Evolutionary conservation across 1,284 basidiomycete genomes (phyloP), one percentile per base, ranked within the genome.

Genomic region (Heliocybe sulcata): DNA sequence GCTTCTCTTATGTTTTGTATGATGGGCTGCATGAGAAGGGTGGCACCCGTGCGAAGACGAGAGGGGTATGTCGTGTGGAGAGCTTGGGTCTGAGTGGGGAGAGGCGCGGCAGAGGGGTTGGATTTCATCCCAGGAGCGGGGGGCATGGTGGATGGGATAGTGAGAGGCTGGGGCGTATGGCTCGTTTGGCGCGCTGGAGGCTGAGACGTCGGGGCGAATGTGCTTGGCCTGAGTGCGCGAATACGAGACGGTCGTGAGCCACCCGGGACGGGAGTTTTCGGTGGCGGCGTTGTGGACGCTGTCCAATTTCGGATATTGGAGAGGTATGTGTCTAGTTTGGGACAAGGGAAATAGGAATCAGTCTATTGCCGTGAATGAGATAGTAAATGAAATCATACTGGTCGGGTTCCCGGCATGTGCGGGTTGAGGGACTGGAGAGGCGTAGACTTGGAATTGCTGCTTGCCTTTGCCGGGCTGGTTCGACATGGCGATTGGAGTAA

Each of bases 1-100:
- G 67, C 57, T 16, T 61, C 63, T 12, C 76, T 69, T 1, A 76
- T 66, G 16, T 57, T 60, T 65, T 73, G 56, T 59, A 87, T 59
- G 60, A 94, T 83, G n/a, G 95, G 94, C 66, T 99, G 96, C 70
- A 98, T 81, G 58, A 99, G 81, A 2, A 92, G 83, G 1, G 92
- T 91, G 4, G 89, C 82, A 25, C 96, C 96, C 0, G 94, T 95
- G n/a, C 91, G 85, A 55, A 98, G 75, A n/a, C 95, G 83, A 3
- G 94, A 91, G 0, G 94, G 77, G 69, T 97, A 98, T 1, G 92
- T 91, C 1, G 92, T 89, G 59, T 85, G 81, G 20, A 85, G 70
- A 0, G 90, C 94, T 68, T 98, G 96, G 0, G 77, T 69, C 0
- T 71, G 67, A 0, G 84, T 79, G 0, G 83, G 79, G 33, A 90